Evolutionary conservation across 306 rosid species (phyloP).

Genomic region (Malus sylvestris): DNA sequence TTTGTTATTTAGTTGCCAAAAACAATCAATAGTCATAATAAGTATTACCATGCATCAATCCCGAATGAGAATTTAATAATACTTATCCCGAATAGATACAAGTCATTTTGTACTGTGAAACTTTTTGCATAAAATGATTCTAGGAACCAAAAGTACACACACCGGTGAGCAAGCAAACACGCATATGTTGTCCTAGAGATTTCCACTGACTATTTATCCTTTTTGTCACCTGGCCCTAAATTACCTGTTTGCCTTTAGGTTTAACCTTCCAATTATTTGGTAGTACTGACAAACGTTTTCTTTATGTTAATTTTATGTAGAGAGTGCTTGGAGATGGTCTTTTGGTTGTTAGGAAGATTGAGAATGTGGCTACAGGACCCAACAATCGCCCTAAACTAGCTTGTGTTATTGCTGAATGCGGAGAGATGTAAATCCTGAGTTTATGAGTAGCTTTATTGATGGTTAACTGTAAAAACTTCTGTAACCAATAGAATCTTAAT

Average conservation of each 20-base stretch:
- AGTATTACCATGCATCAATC: neutral
- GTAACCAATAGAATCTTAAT: slow-evolving; percentile 1
- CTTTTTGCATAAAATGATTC: neutral
- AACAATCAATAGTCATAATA: neutral
- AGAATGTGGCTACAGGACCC: slow-evolving; percentile 95
- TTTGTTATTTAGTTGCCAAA: neutral
- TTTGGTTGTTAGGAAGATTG: slow-evolving; percentile 91
- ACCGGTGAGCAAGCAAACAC: neutral
- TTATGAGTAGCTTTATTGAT: neutral
- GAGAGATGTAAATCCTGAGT: slow-evolving; percentile 62
- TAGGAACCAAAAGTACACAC: neutral
- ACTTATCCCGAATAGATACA: neutral
- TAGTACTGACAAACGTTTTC: neutral
- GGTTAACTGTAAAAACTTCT: neutral
- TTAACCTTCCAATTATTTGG: neutral
- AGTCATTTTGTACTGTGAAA: neutral
- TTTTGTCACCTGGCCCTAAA: neutral
- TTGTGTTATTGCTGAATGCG: slow-evolving; percentile 84
- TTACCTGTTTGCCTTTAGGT: neutral
- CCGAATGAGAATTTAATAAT: neutral
- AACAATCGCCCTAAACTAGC: slow-evolving; percentile 81
- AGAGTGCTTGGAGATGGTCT: slow-evolving; percentile 99
- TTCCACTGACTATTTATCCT: neutral
- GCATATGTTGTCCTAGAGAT: neutral
- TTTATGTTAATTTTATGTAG: slow-evolving; percentile 31